These are phyloP conservation scores for Cercospora sojina DNA, from an alignment of 2,329 filamentous ascomycete species.

Conservation along the genomic window DNA sequence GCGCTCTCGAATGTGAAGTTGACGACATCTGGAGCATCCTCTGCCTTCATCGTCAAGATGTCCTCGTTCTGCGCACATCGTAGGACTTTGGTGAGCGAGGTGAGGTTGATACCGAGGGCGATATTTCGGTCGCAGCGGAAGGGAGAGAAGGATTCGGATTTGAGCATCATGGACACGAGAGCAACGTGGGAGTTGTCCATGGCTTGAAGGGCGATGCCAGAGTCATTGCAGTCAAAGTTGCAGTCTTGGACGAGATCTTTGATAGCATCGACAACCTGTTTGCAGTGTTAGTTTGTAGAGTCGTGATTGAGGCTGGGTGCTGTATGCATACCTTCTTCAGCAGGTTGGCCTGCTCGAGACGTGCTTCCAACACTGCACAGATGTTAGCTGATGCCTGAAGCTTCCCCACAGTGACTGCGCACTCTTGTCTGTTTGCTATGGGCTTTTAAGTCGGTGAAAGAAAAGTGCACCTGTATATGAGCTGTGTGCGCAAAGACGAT, in stretches of 20 bases:
- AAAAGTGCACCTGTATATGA: neutral
- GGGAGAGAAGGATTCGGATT: conserved; percentile 88
- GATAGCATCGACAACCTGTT: conserved; percentile 93
- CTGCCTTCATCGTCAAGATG: conserved; percentile 92
- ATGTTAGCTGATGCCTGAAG: conserved; percentile 22
- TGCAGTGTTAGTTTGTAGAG: conserved; percentile 22
- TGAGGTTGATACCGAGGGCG: conserved; percentile 93
- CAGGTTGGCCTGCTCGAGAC: conserved; percentile 87
- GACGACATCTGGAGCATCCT: conserved; percentile 92
- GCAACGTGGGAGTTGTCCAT: conserved; percentile 99
- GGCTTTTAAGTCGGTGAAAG: neutral
- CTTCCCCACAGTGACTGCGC: neutral
- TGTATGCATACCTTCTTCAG: conserved; percentile 79
- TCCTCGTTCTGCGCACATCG: conserved; percentile 93
- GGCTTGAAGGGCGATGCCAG: conserved; percentile 93
- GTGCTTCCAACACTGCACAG: conserved; percentile 83
- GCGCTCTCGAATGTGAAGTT: conserved; percentile 94
- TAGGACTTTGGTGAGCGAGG: conserved; percentile 94
- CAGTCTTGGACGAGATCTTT: conserved; percentile 99
- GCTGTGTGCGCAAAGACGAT: neutral
- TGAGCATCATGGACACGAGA: conserved; percentile 97
- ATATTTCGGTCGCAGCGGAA: conserved; percentile 99
- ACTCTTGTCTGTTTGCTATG: conserved; percentile 19
- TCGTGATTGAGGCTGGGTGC: neutral
- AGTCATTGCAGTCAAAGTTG: conserved; percentile 99